Base-by-base conservation (phyloP, 106 monocot species). In the Posidonia australis region DNA sequence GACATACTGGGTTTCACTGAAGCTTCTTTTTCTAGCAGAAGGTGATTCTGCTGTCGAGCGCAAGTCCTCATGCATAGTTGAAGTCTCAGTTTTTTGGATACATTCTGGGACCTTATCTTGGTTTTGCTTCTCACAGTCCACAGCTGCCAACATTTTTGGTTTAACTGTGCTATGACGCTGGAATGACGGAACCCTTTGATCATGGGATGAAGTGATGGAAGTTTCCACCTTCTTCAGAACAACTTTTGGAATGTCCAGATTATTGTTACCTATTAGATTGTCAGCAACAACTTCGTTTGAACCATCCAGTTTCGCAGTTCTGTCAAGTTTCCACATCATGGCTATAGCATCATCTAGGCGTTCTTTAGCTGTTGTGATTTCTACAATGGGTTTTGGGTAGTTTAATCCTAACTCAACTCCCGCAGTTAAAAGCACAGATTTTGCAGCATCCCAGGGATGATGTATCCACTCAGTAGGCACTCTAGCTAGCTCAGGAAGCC, bases 391-490 rank as follows among this genome's bases (percentile, higher is more conserved):
- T 4, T 4, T 2, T 4, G 36, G 36, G 36, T 36, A 36, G 7
- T 36, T 36, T 7, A 7, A 36, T 4, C 36, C 36, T 4, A 36
- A 7, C 7, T 36, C 36, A 36, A 36, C 36, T 36, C 36, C 36
- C 7, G 36, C 36, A 36, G 86, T 3, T 51, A n/a, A 46, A 10
- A 86, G 84, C 4, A 86, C 75, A 27, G 69, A 77, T 24, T 41
- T 66, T 10, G 91, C 84, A 21, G 86, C 86, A 79, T 87, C 70
- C 87, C 87, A 84, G 53, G 87, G 87, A 80, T 78, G 82, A 54
- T 87, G 92, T 54, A 92, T 84, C 92, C 92, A 92, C 63, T 92
- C 70, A 12, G 77, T 82, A 2, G 92, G 82, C 79, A 92, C 64
- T 54, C 92, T 71, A 45, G 84, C 82, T 43, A 92, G 86, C 68